Percentiles rank a stretch among this genome's conserved stretches.
phyloP scores from a whole-genome alignment of 371 early-diverging fungal species.

The Mucor mucedo region DNA sequence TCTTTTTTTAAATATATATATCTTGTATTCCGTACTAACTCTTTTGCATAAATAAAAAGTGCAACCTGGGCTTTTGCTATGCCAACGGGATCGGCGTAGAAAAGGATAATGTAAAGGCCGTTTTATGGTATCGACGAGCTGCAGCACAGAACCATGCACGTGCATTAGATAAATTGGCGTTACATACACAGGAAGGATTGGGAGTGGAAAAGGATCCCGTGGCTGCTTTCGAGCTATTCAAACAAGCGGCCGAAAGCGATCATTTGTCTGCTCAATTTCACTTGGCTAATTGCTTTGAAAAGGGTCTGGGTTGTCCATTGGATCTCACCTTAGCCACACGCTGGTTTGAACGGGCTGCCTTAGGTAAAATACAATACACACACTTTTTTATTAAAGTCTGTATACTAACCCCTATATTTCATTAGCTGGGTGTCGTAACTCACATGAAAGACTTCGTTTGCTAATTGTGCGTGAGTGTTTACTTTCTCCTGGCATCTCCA shows the following conservation, averaged over 20 bases:
- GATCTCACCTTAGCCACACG: slow-evolving; percentile 59
- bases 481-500: slow-evolving; percentile 16
- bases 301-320: slow-evolving; percentile 66
- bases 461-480: slow-evolving; percentile 58
- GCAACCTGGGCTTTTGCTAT: slow-evolving; percentile 85
- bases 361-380: slow-evolving; percentile 23
- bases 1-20: not conserved
- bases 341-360: slow-evolving; percentile 75
- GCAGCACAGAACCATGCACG: slow-evolving; percentile 71
- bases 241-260: slow-evolving; percentile 64
- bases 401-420: slow-evolving; percentile 4
- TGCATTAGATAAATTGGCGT: slow-evolving; percentile 85
- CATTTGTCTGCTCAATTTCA: slow-evolving; percentile 66
- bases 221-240: slow-evolving; percentile 64
- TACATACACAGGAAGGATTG: slow-evolving; percentile 78
- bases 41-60: slow-evolving; percentile 25
- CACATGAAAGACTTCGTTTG: slow-evolving; percentile 59
- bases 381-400: not conserved
- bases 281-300: slow-evolving; percentile 65
- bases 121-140: slow-evolving; percentile 73
- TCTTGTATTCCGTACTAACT: not conserved
- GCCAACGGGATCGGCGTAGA: slow-evolving; percentile 80
- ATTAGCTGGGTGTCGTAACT: slow-evolving; percentile 55
- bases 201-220: slow-evolving; percentile 62
- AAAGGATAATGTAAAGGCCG: slow-evolving; percentile 64